Evolutionary conservation across 352 stramenopile species (phyloP), one percentile per base, ranked within the genome.

Genomic region (Phytopythium cucurbitacearum): DNA sequence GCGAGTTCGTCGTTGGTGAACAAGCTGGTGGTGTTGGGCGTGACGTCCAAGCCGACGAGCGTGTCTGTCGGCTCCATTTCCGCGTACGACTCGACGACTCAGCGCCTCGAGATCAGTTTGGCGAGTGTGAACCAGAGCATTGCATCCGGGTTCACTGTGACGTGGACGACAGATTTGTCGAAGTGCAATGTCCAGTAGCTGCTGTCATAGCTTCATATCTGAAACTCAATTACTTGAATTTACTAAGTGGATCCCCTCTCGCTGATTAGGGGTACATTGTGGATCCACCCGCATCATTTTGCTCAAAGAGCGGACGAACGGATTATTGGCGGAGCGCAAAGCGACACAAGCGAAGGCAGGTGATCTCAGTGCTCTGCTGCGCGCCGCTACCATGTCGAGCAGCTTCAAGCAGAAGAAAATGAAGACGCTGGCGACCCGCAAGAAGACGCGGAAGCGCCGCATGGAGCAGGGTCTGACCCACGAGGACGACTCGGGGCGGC

Each of bases 371-470:
- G 39, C 45, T 45, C 33, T 42, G 38, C 32, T 38, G 21, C 7
- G 36, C 12, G 47, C 32, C 28, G 28, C 48, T 34, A 59, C 5
- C 52, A 91, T 91, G 80, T 87, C 77, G 57, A 91, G 80, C 68
- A 88, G 75, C 73, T 91, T 78, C 64, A 88, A 88, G 73, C 80
- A 91, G 64, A 91, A 91, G 62, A 91, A 91, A 67, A 55, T 86
- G 61, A 87, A 85, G 69, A 91, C 77, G 58, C 65, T 91, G 55
- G 71, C 67, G 41, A 91, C 80, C 62, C 75, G 80, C 45, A 88
- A 88, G 73, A 87, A 87, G 54, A 91, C 80, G 51, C 76, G 73
- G 54, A 91, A 91, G 68, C 80, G 80, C 61, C 76, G 70, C 53
- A 76, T 83, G 51, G 50, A 86, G 49, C 51, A 65, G 40, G 80